Percentiles rank a stretch among this genome's conserved stretches.
Conservation (phyloP, 2,329 filamentous ascomycete genomes). For the Endothia cerciana region DNA sequence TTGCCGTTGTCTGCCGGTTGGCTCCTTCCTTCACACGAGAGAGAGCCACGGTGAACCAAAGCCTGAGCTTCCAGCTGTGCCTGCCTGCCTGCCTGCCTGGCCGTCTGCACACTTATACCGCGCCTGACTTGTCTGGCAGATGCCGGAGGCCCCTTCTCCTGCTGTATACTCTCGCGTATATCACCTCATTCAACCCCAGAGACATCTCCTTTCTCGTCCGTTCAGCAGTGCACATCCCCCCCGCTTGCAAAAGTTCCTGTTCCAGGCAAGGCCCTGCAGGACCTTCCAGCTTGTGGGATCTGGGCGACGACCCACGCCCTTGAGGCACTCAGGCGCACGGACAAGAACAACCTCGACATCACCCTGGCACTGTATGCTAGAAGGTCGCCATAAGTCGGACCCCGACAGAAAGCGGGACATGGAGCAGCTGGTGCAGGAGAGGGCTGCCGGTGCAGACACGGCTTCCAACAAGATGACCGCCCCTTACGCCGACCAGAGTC, state of each 20-base stretch:
- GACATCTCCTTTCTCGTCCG: background rate
- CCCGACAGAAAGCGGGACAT: slow-evolving; percentile 7
- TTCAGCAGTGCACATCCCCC: background rate
- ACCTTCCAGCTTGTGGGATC: background rate
- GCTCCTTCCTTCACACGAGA: slow-evolving; percentile 12
- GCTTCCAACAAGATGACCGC: slow-evolving; percentile 45
- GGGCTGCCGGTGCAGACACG: slow-evolving; percentile 12
- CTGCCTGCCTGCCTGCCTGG: background rate
- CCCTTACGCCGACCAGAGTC: slow-evolving; percentile 72
- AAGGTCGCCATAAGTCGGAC: background rate
- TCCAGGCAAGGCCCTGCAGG: background rate
- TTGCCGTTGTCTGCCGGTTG: slow-evolving; percentile 17
- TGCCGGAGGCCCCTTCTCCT: background rate
- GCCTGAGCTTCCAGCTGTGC: background rate
- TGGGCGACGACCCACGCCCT: background rate
- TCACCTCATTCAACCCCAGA: background rate
- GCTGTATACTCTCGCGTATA: background rate
- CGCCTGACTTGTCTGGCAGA: background rate
- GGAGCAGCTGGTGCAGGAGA: slow-evolving; percentile 18
- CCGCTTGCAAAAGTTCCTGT: slow-evolving; percentile 5
- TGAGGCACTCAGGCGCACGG: background rate
- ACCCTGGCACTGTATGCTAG: background rate
- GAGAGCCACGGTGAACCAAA: background rate
- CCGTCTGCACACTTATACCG: background rate
- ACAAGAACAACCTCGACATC: background rate